Evolutionary conservation across 2,329 filamentous ascomycete species (phyloP), one percentile per base, ranked within the genome.

Genomic region (Metarhizium brunneum): DNA sequence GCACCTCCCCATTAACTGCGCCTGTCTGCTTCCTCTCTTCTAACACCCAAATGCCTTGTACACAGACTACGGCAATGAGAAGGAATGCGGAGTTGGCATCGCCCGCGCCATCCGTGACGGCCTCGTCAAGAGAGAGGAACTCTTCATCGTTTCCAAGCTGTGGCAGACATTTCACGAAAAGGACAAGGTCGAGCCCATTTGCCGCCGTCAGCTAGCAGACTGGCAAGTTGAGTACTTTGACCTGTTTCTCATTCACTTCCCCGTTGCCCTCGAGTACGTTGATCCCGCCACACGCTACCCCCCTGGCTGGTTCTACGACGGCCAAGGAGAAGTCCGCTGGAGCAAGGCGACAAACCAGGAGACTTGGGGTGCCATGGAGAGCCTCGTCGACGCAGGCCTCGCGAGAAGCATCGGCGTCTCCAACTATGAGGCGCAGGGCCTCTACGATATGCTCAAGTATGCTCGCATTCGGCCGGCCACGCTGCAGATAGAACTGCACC

Each of bases 111-210:
- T 25, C 4, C 3, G 25, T 25, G 25, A 25, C 25, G 25, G 25
- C 25, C 25, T 25, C 25, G 25, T 25, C 25, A 25, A 25, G 25
- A 25, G 25, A 25, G 25, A 25, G 25, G 25, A 25, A 25, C 25
- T 25, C 25, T 25, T 25, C 82, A 85, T 96, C 68, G 88, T 92
- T 61, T 90, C 87, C 73, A 96, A 95, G 79, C 86, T 96, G 57
- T 95, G 91, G 90, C 91, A 92, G 77, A 86, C 85, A 62, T 95
- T 91, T 82, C 90, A 95, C 78, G 87, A 92, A 66, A 79, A 79
- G 64, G 85, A 92, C 63, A 80, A 81, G 64, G 88, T 92, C 59
- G 83, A 86, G 73, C 84, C 85, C 57, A 90, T 94, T 68, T 81
- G 78, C 72, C 83, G 83, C 71, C 86, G 85, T 68, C 88, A 92